A percentile compares a stretch with the other conserved stretches of the same genome.
Evolutionary conservation across 768 basidiomycete genomes (phyloP).

Genomic region (Lyophyllum decastes): DNA sequence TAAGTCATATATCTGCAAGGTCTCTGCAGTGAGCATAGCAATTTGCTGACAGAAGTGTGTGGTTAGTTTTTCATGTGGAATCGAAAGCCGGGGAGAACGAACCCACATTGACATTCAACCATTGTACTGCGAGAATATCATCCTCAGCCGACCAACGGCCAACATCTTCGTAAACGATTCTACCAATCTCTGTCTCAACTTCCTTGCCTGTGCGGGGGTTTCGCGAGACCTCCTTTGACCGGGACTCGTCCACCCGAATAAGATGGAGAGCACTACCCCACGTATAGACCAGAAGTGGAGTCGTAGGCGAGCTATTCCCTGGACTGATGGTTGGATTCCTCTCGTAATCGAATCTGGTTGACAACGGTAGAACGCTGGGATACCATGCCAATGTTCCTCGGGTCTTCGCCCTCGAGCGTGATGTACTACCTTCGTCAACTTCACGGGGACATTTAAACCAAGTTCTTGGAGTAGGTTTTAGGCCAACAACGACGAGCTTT

Average conservation of each 20-base stretch:
- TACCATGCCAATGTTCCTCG: slow-evolving; percentile 82
- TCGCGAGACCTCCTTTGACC: slow-evolving; percentile 46
- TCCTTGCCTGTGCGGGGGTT: slow-evolving; percentile 63
- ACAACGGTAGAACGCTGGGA: slow-evolving; percentile 51
- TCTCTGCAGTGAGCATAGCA: slow-evolving; percentile 54
- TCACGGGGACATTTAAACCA: slow-evolving; percentile 81
- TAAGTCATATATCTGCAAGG: slow-evolving; percentile 73
- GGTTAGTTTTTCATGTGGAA: not conserved
- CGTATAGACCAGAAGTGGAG: slow-evolving; percentile 78
- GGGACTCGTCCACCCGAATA: slow-evolving; percentile 65
- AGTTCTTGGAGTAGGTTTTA: slow-evolving; percentile 90
- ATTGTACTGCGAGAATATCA: slow-evolving; percentile 74
- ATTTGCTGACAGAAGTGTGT: slow-evolving; percentile 56
- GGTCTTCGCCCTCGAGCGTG: slow-evolving; percentile 45
- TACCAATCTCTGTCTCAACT: slow-evolving; percentile 60
- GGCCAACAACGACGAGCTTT: slow-evolving; percentile 90
- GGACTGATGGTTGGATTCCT: slow-evolving; percentile 19
- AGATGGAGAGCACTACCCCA: slow-evolving; percentile 77
- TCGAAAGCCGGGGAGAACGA: slow-evolving; percentile 20
- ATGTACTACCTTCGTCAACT: slow-evolving; percentile 42
- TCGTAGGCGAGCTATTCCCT: slow-evolving; percentile 23
- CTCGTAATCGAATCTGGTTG: slow-evolving; percentile 21
- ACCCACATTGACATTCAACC: slow-evolving; percentile 89
- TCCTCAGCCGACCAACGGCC: slow-evolving; percentile 62
- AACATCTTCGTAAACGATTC: slow-evolving; percentile 61